phyloP scores from a whole-genome alignment of 116 monocot species.

The Cymodocea nodosa region DNA sequence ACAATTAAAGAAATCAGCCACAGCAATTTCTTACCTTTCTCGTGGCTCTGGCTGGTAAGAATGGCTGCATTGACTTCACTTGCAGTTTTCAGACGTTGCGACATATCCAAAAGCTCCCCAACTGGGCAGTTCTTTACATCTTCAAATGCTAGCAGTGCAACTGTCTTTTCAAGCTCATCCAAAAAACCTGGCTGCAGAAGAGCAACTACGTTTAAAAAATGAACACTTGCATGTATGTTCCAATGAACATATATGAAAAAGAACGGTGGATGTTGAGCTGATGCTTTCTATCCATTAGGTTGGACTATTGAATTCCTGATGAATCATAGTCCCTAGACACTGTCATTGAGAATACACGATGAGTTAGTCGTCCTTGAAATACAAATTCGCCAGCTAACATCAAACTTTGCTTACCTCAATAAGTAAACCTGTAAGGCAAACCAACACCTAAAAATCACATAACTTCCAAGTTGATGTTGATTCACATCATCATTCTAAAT shows the following conservation, averaged over 20 bases:
- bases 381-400: too few species aligned
- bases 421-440: too few species aligned
- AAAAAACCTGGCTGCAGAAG: conserved; percentile 40
- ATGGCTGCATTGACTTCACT: conserved; percentile 97
- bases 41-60: conserved; percentile 84
- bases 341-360: too few species aligned
- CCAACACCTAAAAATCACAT: too few species aligned
- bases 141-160: conserved; percentile 60
- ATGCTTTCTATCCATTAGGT: too few species aligned
- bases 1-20: not conserved
- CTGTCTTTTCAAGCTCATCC: conserved; percentile 60
- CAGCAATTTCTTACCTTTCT: conserved; percentile 46
- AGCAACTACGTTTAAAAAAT: not conserved
- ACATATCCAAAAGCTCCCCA: conserved; percentile 60
- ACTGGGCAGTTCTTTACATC: conserved; percentile 54
- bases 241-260: not conserved
- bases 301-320: too few species aligned
- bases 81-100: conserved; percentile 80
- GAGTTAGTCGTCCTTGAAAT: too few species aligned
- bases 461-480: too few species aligned
- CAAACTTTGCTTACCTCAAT: too few species aligned
- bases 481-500: too few species aligned
- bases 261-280: too few species aligned
- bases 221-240: not conserved
- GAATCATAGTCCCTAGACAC: too few species aligned